These are phyloP conservation scores for Brassica nigra DNA, from an alignment of 345 rosid species.

Conservation along the genomic window DNA sequence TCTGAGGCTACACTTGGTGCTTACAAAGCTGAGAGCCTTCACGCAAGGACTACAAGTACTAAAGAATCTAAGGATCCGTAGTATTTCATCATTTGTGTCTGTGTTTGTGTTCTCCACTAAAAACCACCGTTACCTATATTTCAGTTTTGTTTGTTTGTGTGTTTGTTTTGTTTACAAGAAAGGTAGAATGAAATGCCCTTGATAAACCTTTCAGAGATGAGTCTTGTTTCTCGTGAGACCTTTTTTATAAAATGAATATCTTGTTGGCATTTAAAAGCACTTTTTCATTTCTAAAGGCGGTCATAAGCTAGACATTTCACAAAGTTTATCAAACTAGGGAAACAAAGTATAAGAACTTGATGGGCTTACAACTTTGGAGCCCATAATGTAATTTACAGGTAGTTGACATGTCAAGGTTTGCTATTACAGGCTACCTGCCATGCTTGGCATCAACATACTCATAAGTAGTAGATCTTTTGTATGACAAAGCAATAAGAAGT, in stretches of 20 bases:
- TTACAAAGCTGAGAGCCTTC: conserved; percentile 91
- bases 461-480: not conserved
- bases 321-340: not conserved
- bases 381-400: not conserved
- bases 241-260: not conserved
- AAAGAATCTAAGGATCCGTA: not conserved
- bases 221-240: not conserved
- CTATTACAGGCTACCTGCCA: not conserved
- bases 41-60: conserved; percentile 89
- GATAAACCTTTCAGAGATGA: not conserved
- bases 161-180: not conserved
- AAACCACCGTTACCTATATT: not conserved
- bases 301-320: not conserved
- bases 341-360: not conserved
- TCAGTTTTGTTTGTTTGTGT: not conserved
- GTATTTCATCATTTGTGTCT: not conserved
- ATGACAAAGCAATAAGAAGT: not conserved
- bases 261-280: not conserved
- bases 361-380: not conserved
- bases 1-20: conserved; percentile 82
- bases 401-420: conserved; percentile 5
- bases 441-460: not conserved
- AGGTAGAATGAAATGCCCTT: not conserved
- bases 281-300: not conserved
- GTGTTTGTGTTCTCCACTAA: not conserved